Base-by-base conservation (phyloP, 768 basidiomycete species). In the Coprinellus micaceus region DNA sequence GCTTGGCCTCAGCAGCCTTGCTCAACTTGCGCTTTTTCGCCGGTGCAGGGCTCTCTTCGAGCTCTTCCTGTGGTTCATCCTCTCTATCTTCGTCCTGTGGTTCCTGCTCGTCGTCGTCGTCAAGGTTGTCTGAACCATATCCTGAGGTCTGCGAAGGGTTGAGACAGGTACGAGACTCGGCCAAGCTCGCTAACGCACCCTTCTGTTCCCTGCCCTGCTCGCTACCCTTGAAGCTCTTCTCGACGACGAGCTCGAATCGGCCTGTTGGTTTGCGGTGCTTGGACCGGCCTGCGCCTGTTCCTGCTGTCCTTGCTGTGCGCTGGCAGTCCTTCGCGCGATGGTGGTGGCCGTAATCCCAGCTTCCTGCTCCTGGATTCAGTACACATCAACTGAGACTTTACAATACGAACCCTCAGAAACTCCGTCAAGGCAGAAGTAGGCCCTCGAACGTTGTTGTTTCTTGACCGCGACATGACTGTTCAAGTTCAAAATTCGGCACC, bases 381-480 rank as follows among this genome's bases (percentile, higher is more conserved):
- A 13, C 17, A 26, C 17, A 11, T 37, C 37, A 12, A 28, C 21
- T 39, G 29, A 26, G 48, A 56, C 47, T 36, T 15, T 4, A 17
- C 3, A n/a, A 37, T 24, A 69, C 74, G 26, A 57, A 89, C 91
- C 63, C 81, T 81, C 30, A 94, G 73, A 61, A 88, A 94, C 60
- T 91, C 89, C 33, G 91, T 92, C 12, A 94, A 71, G 0, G 91
- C 91, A 21, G 89, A 92, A 0, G 88, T 83, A 2, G 92, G 91
- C 0, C 92, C 91, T 12, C 87, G 82, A 41, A 93, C 83, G 57
- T 88, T 88, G 65, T 79, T 78, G 50, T 39, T n/a, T 45, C 53
- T 17, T 9, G 56, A 10, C 25, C 55, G 58, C 43, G 55, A 59
- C 56, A 62, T 61, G 15, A 44, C 40, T 26, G 52, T 19, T 28